These are phyloP conservation scores for Aspergillus sp. DNA, from an alignment of 2,329 filamentous ascomycete genomes.

Conservation along the genomic window DNA sequence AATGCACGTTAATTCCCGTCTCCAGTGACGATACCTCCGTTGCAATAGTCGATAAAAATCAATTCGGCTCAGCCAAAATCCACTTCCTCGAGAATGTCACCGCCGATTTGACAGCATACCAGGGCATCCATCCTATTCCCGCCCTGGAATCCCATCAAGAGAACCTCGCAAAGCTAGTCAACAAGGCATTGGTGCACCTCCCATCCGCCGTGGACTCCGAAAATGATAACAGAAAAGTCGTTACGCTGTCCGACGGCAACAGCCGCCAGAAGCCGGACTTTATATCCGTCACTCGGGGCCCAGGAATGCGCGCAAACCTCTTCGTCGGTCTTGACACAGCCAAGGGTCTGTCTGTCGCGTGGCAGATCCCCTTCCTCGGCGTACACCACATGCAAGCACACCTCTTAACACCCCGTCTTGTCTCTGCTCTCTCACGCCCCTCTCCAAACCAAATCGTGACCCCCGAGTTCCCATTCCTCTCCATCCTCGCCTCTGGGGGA, in stretches of 20 bases:
- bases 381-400: conserved; percentile 99
- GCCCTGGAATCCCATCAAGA: conserved; percentile 75
- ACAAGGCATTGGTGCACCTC: conserved; percentile 61
- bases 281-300: conserved; percentile 84
- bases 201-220: conserved; percentile 35
- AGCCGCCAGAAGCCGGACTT: conserved; percentile 66
- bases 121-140: conserved; percentile 76
- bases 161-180: conserved; percentile 67
- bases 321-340: conserved; percentile 76
- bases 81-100: conserved; percentile 81
- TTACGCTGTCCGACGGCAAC: conserved; percentile 22
- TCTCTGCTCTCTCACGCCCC: conserved; percentile 55
- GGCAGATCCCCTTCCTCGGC: conserved; percentile 77
- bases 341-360: conserved; percentile 82
- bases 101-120: conserved; percentile 70
- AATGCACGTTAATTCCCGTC: background rate
- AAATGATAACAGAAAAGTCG: conserved; percentile 5
- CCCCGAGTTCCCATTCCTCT: conserved; percentile 79
- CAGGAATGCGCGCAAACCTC: conserved; percentile 81
- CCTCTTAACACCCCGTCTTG: conserved; percentile 80
- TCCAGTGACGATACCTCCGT: conserved; percentile 80
- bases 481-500: conserved; percentile 85
- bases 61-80: conserved; percentile 75
- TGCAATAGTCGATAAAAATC: conserved; percentile 62
- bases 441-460: background rate